Evolutionary conservation across 176 grass and related monocot genomes (phyloP), one percentile per base, ranked within the genome.

Genomic region (Eleusine coracana): DNA sequence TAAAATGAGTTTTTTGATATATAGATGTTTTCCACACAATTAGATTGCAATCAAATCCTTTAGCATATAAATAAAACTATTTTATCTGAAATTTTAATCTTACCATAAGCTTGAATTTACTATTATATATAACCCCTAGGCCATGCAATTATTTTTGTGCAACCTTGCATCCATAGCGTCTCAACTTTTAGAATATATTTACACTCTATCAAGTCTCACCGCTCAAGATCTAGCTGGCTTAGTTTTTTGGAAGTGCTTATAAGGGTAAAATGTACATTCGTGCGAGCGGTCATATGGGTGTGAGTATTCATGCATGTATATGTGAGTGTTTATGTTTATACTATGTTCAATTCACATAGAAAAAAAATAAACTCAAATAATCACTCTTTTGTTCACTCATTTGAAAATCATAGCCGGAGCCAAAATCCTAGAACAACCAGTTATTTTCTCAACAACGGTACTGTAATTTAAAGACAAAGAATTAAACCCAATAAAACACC

Each of bases 401-500:
- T 59, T 69, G 17, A 15, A 75, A 51, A 21, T 4, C 2, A 1
- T 12, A 69, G 49, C 6, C 58, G 65, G 7, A 54, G 48, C 72
- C 60, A 83, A n/a, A 41, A 17, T 11, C 45, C 21, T 21, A 40
- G 20, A 55, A 55, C 52, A 68, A 25, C 48, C 10, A 75, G 34
- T 34, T 59, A 27, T 75, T 59, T 14, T 75, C 52, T 40, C 34
- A 34, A 14, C 73, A 27, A 39, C 37, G 27, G 20, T 60, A 6
- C 36, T 63, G n/a, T 14, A 28, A 45, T 63, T 18, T 56, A 40
- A 77, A 77, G 62, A 38, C 14, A 60, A 46, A 50, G 25, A 17
- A 49, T 29, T 23, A 45, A 80, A 58, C 36, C 66, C 80, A 78
- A 73, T 78, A 83, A 83, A 88, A 73, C 86, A 86, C 60, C 42